Evolutionary conservation across 2,329 filamentous ascomycete genomes (phyloP).

Genomic region (Simplicillium aogashimaense): DNA sequence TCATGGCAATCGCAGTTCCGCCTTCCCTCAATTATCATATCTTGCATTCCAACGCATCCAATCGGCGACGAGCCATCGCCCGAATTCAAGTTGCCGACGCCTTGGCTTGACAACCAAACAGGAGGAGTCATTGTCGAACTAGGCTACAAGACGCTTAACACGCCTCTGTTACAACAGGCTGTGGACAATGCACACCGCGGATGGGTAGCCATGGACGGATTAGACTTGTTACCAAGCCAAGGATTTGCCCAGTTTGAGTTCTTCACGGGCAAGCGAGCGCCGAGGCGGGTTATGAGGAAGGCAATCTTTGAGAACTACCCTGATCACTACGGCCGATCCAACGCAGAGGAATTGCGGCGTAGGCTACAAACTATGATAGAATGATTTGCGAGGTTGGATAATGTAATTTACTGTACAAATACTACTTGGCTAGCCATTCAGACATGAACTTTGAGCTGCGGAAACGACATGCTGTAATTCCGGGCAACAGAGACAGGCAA

Average conservation of each 20-base stretch:
- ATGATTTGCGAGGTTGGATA: no score
- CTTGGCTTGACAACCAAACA: slow-evolving; percentile 63
- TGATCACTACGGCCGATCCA: no score
- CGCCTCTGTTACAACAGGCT: slow-evolving; percentile 60
- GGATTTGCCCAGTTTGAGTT: slow-evolving; percentile 75
- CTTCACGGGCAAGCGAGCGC: slow-evolving; percentile 51
- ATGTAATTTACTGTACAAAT: no score
- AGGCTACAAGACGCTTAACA: slow-evolving; percentile 64
- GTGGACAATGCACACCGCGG: slow-evolving; percentile 46
- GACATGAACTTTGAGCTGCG: no score
- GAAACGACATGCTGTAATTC: no score
- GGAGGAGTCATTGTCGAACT: slow-evolving; percentile 69
- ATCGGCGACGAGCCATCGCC: slow-evolving; percentile 55
- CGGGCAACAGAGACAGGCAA: no score
- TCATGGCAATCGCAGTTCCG: slow-evolving; percentile 55
- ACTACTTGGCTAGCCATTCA: no score
- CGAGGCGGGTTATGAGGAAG: slow-evolving; percentile 54
- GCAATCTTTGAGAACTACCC: no score
- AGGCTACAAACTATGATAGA: no score
- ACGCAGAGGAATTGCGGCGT: no score
- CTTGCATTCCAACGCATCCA: slow-evolving; percentile 63
- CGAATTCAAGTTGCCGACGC: slow-evolving; percentile 57
- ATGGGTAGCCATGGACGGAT: slow-evolving; percentile 67
- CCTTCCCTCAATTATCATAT: slow-evolving; percentile 64
- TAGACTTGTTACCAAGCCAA: slow-evolving; percentile 69